Conservation (phyloP, 2,329 filamentous ascomycete genomes). For the Exophiala sp. region DNA sequence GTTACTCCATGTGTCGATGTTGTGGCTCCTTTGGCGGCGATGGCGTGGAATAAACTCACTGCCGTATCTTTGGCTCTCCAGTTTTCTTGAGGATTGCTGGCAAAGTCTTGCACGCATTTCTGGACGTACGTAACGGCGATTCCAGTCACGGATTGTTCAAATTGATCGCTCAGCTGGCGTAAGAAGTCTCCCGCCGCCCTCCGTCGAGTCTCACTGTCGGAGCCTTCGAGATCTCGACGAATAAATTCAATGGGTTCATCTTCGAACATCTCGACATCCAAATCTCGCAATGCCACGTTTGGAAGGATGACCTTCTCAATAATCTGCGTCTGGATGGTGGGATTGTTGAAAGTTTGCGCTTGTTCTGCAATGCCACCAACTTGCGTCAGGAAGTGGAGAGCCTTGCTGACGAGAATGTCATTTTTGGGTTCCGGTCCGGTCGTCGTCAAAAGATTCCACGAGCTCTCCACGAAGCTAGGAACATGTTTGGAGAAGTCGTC, state of each 20-base stretch:
- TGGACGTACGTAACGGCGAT: constrained; percentile 85
- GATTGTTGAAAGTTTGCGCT: constrained; percentile 76
- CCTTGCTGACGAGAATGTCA: constrained; percentile 89
- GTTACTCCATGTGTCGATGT: constrained; percentile 87
- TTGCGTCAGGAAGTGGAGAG: constrained; percentile 87
- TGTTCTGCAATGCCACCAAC: constrained; percentile 73
- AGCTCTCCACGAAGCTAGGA: constrained; percentile 77
- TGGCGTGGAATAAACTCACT: constrained; percentile 91
- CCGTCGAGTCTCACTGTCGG: constrained; percentile 87
- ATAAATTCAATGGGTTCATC: constrained; percentile 99
- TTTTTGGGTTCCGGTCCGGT: constrained; percentile 86
- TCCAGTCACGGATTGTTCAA: constrained; percentile 74
- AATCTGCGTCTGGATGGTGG: constrained; percentile 72
- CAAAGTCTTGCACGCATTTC: constrained; percentile 71
- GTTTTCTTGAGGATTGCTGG: constrained; percentile 60
- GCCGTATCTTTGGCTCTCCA: constrained; percentile 99
- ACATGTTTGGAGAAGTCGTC: constrained; percentile 82
- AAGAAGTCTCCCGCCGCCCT: constrained; percentile 93
- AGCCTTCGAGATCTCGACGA: constrained; percentile 86
- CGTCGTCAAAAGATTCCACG: constrained; percentile 84
- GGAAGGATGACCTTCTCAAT: constrained; percentile 94
- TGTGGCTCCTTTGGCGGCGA: constrained; percentile 83
- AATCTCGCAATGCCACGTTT: constrained; percentile 85
- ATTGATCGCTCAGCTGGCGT: constrained; percentile 79
- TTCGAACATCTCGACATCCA: constrained; percentile 92